Percentiles rank a stretch among this genome's conserved stretches.
These are phyloP conservation scores for Vigna trinervia DNA, from an alignment of 306 rosid species.

Conservation along the genomic window DNA sequence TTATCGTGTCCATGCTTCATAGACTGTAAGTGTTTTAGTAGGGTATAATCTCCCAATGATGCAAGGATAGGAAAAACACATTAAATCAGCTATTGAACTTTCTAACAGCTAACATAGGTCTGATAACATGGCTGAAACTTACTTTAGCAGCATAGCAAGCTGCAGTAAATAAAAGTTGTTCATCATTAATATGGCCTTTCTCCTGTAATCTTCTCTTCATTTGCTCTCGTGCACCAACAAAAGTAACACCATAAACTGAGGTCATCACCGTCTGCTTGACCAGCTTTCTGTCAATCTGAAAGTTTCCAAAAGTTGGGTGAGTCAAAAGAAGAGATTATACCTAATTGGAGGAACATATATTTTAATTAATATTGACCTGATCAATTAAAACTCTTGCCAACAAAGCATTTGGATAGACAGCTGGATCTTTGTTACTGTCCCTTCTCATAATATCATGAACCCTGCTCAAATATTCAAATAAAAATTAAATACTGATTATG, in stretches of 20 bases:
- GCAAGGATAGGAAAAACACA: slow-evolving; percentile 6
- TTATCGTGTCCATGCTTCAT: too few species aligned
- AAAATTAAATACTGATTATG: not conserved
- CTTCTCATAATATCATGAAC: slow-evolving; percentile 78
- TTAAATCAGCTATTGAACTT: slow-evolving; percentile 17
- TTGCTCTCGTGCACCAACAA: slow-evolving; percentile 87
- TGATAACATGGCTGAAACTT: slow-evolving; percentile 43
- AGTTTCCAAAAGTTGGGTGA: slow-evolving; percentile 42
- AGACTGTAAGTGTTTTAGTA: too few species aligned
- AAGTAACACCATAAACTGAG: slow-evolving; percentile 90
- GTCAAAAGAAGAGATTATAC: slow-evolving; percentile 17
- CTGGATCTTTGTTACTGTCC: slow-evolving; percentile 74
- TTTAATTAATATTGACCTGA: slow-evolving; percentile 60
- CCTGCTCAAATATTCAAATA: slow-evolving; percentile 52
- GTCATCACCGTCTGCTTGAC: slow-evolving; percentile 94
- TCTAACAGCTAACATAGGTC: slow-evolving; percentile 13
- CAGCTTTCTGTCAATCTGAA: slow-evolving; percentile 86
- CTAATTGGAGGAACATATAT: slow-evolving; percentile 11
- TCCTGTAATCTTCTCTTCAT: slow-evolving; percentile 80
- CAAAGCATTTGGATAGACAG: slow-evolving; percentile 64
- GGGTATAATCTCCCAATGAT: slow-evolving; percentile 15
- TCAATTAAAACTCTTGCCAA: slow-evolving; percentile 72
- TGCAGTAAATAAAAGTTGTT: slow-evolving; percentile 64
- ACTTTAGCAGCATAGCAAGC: slow-evolving; percentile 91
- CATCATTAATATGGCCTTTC: slow-evolving; percentile 79